Evolutionary conservation across 2,329 filamentous ascomycete genomes (phyloP).

Genomic region (Helminthosporium solani): DNA sequence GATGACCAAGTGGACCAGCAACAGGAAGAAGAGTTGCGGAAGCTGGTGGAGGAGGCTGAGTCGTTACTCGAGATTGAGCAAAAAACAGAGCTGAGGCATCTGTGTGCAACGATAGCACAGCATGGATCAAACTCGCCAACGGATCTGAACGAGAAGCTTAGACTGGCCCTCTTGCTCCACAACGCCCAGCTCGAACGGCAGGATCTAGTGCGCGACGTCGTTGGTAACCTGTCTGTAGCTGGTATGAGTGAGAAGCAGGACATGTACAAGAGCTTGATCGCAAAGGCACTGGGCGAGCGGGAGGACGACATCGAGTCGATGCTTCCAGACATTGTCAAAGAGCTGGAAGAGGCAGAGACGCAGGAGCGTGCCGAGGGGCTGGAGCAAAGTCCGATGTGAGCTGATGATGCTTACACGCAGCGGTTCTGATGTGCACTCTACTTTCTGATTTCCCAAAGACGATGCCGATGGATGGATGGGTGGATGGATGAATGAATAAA

Average conservation of each 20-base stretch:
- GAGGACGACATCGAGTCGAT: slow-evolving; percentile 69
- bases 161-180: slow-evolving; percentile 60
- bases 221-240: slow-evolving; percentile 66
- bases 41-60: slow-evolving; percentile 43
- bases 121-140: slow-evolving; percentile 36
- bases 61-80: slow-evolving; percentile 49
- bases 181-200: slow-evolving; percentile 61
- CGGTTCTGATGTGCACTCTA: slow-evolving; percentile 1
- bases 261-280: slow-evolving; percentile 69
- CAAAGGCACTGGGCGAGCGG: slow-evolving; percentile 65
- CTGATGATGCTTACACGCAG: neutral
- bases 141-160: slow-evolving; percentile 54
- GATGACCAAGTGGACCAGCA: slow-evolving; percentile 40
- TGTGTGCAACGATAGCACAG: slow-evolving; percentile 28
- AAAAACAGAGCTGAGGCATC: slow-evolving; percentile 37
- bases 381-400: slow-evolving; percentile 35
- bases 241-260: slow-evolving; percentile 73
- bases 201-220: slow-evolving; percentile 65
- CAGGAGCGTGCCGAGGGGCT: slow-evolving; percentile 38
- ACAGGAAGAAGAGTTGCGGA: slow-evolving; percentile 42
- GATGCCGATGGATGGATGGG: neutral
- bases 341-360: slow-evolving; percentile 51
- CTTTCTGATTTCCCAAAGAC: slow-evolving; percentile 11
- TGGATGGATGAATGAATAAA: too few relatives aligned
- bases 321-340: slow-evolving; percentile 52